Conservation (phyloP, 148 eudicot species). For the Agrostemma githago region DNA sequence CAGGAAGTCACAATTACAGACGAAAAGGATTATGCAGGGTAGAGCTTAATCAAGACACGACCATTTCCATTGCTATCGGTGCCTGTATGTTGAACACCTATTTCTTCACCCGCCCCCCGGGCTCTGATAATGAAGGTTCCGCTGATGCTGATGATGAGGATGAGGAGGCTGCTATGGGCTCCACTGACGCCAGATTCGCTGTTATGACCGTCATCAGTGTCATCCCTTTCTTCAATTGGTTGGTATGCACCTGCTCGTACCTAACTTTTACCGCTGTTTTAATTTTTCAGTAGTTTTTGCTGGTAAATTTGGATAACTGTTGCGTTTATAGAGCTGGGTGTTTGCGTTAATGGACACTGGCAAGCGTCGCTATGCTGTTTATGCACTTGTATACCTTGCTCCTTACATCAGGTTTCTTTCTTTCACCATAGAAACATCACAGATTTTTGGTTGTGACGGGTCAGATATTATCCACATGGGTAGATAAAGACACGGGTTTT, state of each 20-base stretch:
- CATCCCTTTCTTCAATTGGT: constrained; percentile 98
- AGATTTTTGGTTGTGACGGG: too few species aligned
- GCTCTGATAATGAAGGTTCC: neutral
- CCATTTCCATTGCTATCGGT: constrained; percentile 70
- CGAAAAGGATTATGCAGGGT: constrained; percentile 51
- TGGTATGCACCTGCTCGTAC: constrained; percentile 38
- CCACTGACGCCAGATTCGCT: constrained; percentile 70
- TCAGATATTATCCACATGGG: too few species aligned
- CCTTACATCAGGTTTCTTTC: constrained; percentile 70
- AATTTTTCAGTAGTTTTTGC: neutral
- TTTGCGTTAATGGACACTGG: constrained; percentile 87
- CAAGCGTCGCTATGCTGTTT: constrained; percentile 71
- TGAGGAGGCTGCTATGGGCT: constrained; percentile 35
- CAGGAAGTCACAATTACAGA: neutral
- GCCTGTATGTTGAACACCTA: constrained; percentile 69
- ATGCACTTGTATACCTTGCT: constrained; percentile 83
- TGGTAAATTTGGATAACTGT: neutral
- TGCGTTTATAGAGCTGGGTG: constrained; percentile 68
- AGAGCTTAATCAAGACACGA: constrained; percentile 60
- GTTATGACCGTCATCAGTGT: constrained; percentile 83
- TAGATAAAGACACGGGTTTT: too few species aligned
- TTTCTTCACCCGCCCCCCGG: constrained; percentile 41
- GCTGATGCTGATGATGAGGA: constrained; percentile 30
- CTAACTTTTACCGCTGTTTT: neutral
- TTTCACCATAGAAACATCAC: too few species aligned